Conservation (phyloP, 1,139 yeast species). For the Sugiyamaella grinbergsii region DNA sequence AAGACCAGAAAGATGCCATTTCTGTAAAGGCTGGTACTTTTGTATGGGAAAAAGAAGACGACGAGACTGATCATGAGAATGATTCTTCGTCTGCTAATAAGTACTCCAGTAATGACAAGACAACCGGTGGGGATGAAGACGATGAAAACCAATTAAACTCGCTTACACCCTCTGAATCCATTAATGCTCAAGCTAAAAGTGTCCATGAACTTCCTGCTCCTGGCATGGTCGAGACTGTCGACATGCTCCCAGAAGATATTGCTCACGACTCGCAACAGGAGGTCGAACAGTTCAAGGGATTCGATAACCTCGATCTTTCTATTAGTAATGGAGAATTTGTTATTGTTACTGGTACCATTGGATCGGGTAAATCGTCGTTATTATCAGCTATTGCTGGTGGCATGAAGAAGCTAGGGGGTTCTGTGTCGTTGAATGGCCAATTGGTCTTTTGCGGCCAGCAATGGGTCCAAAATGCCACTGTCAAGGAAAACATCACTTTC, state of each 20-base stretch:
- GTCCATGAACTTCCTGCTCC: conserved; percentile 25
- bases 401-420: conserved; percentile 56
- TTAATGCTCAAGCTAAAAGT: conserved; percentile 39
- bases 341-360: conserved; percentile 70
- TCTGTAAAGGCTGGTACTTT: conserved; percentile 57
- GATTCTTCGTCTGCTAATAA: conserved; percentile 28
- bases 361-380: conserved; percentile 70
- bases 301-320: conserved; percentile 48
- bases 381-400: conserved; percentile 63
- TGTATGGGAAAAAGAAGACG: conserved; percentile 64
- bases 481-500: conserved; percentile 71
- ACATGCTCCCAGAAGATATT: conserved; percentile 43
- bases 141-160: conserved; percentile 27
- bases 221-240: conserved; percentile 40
- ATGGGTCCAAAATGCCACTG: conserved; percentile 86
- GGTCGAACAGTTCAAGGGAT: conserved; percentile 46
- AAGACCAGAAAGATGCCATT: conserved; percentile 44
- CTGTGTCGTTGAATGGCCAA: conserved; percentile 46
- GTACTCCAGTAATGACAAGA: conserved; percentile 17
- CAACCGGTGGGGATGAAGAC: conserved; percentile 32
- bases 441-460: conserved; percentile 57
- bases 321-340: conserved; percentile 61
- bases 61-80: conserved; percentile 22
- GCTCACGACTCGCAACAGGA: conserved; percentile 7
- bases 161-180: conserved; percentile 32